Base-by-base conservation (phyloP, 768 basidiomycete genomes). In the Amanita rubescens region DNA sequence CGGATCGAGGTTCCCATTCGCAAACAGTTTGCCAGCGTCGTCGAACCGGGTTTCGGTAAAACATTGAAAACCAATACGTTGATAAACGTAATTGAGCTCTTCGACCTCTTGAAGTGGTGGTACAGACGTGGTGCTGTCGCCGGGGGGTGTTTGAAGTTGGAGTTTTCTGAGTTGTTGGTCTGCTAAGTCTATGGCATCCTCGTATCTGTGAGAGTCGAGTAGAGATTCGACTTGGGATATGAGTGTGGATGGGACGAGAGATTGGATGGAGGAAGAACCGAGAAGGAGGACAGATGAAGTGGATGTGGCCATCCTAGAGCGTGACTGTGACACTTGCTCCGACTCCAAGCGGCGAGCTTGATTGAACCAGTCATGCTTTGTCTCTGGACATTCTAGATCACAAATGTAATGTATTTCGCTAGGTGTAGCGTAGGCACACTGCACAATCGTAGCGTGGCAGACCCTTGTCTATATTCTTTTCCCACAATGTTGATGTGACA, bases 1-100 rank as follows among this genome's bases (percentile, higher is more conserved):
- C 0, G 92, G 90, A 67, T 96, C 92, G n/a, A 90, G 69, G 42
- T 85, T 80, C 33, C 90, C 92, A 51, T 81, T 76, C 61, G 87
- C 82, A 53, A 95, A 77, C 60, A 89, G 78, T 57, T 78, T 79
- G 15, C 85, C 86, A 1, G 93, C 92, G 54, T 90, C 86, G 56
- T 87, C 84, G 64, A 96, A 94, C 47, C 84, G 73, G 0, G 90
- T 91, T 64, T 90, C 88, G 27, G 73, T 65, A 63, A 94, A 76
- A 59, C 85, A 85, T 65, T 84, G 79, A 63, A 88, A 88, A 14
- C 89, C 93, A 50, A 94, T 79, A 32, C 82, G 81, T 59, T 91
- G 87, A 63, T 90, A 89, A 33, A 91, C 75, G 59, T 90, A 90
- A 55, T 78, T 77, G 45, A 93, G 70, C 60, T 88, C 87, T 32